Evolutionary conservation across 2,329 filamentous ascomycete species (phyloP).

Genomic region (Trichoderma harzianum): DNA sequence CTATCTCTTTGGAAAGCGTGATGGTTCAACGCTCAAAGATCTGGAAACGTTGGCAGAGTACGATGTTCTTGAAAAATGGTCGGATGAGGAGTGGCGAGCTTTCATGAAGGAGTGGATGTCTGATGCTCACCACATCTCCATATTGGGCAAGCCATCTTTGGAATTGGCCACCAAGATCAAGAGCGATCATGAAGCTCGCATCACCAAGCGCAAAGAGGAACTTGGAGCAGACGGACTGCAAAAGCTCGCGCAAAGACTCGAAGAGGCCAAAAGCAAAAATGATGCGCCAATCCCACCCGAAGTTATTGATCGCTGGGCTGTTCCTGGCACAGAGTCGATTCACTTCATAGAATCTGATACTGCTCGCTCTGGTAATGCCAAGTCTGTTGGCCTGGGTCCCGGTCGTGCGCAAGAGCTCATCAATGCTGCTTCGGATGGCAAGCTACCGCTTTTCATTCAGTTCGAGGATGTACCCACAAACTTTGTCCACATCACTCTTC

Average conservation of each 20-base stretch:
- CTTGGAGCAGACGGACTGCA: conserved; percentile 81
- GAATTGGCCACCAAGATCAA: conserved; percentile 79
- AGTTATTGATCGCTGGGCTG: conserved; percentile 75
- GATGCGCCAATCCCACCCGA: conserved; percentile 79
- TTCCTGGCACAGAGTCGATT: conserved; percentile 85
- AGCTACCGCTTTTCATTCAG: conserved; percentile 85
- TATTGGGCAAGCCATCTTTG: conserved; percentile 82
- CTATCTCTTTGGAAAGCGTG: conserved; percentile 82
- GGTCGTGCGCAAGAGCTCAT: conserved; percentile 73
- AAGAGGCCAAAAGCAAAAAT: conserved; percentile 82
- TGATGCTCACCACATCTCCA: conserved; percentile 80
- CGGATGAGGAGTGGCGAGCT: conserved; percentile 75
- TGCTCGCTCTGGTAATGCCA: conserved; percentile 76
- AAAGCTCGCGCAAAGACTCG: conserved; percentile 69
- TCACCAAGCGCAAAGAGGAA: conserved; percentile 73
- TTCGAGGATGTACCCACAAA: conserved; percentile 93
- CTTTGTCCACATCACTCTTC: conserved; percentile 81
- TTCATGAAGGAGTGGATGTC: conserved; percentile 82
- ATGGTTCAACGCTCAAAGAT: conserved; percentile 71
- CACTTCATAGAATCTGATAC: conserved; percentile 90
- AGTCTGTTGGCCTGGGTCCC: conserved; percentile 61
- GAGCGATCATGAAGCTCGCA: conserved; percentile 70
- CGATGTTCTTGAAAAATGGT: conserved; percentile 73
- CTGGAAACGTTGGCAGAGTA: conserved; percentile 57
- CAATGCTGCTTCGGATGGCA: conserved; percentile 59